phyloP scores from a whole-genome alignment of 2,329 filamentous ascomycete species.

The Pseudogymnoascus sp. region DNA sequence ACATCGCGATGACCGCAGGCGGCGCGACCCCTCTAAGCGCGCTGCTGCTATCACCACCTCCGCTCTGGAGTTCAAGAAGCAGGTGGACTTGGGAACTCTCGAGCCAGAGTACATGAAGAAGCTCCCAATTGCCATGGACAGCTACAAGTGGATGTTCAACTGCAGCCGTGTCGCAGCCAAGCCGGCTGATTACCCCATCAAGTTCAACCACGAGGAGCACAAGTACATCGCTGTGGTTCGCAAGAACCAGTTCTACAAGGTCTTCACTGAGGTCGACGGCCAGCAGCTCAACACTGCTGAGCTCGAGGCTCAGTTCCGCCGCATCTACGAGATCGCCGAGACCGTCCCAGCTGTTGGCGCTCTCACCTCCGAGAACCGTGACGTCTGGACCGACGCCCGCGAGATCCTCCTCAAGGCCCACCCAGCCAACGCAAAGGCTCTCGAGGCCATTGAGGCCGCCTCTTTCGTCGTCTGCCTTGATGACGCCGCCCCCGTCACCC shows the following conservation, averaged over 20 bases:
- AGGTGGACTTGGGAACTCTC: slow-evolving; percentile 73
- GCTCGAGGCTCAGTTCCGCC: slow-evolving; percentile 82
- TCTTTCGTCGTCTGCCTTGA: slow-evolving; percentile 93
- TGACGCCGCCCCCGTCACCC: slow-evolving; percentile 81
- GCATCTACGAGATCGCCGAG: slow-evolving; percentile 73
- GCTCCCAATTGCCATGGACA: slow-evolving; percentile 95
- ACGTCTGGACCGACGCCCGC: slow-evolving; percentile 84
- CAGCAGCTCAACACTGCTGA: slow-evolving; percentile 83
- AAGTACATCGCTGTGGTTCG: slow-evolving; percentile 85
- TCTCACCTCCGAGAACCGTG: slow-evolving; percentile 86
- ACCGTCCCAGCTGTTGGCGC: slow-evolving; percentile 70
- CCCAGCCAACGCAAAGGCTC: slow-evolving; percentile 67
- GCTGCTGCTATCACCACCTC: slow-evolving; percentile 85
- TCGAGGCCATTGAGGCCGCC: slow-evolving; percentile 79
- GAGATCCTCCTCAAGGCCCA: slow-evolving; percentile 69
- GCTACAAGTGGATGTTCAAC: slow-evolving; percentile 99
- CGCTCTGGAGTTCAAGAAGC: slow-evolving; percentile 86
- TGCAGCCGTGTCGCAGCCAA: slow-evolving; percentile 76
- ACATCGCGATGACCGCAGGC: slow-evolving; percentile 83
- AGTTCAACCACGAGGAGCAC: slow-evolving; percentile 68
- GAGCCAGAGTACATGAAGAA: slow-evolving; percentile 99
- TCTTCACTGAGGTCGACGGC: slow-evolving; percentile 73
- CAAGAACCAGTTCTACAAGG: slow-evolving; percentile 98
- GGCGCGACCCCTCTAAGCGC: slow-evolving; percentile 83
- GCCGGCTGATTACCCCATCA: slow-evolving; percentile 75